Evolutionary conservation across 208 protist genomes (phyloP).

Genomic region (Kentomonas sorsogonicus): DNA sequence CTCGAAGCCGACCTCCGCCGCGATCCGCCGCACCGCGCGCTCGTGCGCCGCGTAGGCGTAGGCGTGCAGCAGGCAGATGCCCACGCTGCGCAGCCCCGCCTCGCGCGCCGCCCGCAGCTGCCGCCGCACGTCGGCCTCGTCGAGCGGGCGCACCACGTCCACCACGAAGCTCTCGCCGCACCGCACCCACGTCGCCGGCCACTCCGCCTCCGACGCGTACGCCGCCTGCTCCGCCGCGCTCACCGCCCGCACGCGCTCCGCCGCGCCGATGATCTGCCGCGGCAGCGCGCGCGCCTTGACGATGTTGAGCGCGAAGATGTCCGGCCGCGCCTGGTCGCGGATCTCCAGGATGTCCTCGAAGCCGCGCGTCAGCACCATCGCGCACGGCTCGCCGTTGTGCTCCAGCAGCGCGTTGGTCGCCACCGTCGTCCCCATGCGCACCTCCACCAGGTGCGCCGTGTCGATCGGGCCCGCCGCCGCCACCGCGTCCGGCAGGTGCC

Average conservation of each 20-base stretch:
- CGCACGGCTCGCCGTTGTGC: constrained; percentile 88
- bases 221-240: constrained; percentile 26
- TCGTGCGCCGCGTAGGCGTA: constrained; percentile 91
- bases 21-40: constrained; percentile 63
- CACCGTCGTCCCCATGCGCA: constrained; percentile 96
- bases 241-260: constrained; percentile 84
- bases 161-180: constrained; percentile 69
- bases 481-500: constrained; percentile 27
- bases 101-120: constrained; percentile 49
- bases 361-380: constrained; percentile 89
- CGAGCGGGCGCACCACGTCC: constrained; percentile 54
- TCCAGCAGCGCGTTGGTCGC: constrained; percentile 96
- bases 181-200: constrained; percentile 40
- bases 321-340: constrained; percentile 86
- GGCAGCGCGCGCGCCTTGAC: constrained; percentile 85
- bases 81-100: constrained; percentile 76
- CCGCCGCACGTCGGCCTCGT: constrained; percentile 34
- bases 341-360: constrained; percentile 93
- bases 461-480: constrained; percentile 43
- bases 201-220: constrained; percentile 20
- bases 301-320: constrained; percentile 93
- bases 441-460: constrained; percentile 74
- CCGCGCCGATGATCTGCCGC: constrained; percentile 65
- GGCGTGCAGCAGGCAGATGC: constrained; percentile 92
- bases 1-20: constrained; percentile 83